These are phyloP conservation scores for Lizonia empirigonia DNA, from an alignment of 2,329 filamentous ascomycete species.

Conservation along the genomic window DNA sequence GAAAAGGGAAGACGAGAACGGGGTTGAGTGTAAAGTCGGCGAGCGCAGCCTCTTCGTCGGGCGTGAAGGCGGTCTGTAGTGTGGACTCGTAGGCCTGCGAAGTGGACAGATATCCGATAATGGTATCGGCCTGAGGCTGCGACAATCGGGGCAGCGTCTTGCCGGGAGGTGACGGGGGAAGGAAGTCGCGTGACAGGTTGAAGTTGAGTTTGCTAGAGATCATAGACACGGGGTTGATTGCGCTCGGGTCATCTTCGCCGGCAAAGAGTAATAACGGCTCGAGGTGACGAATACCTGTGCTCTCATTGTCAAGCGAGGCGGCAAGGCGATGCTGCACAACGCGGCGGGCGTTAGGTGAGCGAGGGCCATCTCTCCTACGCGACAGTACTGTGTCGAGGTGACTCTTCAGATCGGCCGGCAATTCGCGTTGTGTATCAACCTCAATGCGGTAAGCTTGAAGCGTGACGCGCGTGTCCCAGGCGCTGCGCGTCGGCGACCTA, in stretches of 20 bases:
- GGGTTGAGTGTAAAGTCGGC: slow-evolving; percentile 16
- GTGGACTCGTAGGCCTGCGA: slow-evolving; percentile 7
- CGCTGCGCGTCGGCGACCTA: slow-evolving; percentile 9
- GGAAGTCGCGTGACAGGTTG: slow-evolving; percentile 8
- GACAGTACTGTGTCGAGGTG: slow-evolving; percentile 11
- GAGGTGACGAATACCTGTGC: slow-evolving; percentile 11
- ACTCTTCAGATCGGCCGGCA: slow-evolving; percentile 3
- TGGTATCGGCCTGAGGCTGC: slow-evolving; percentile 11
- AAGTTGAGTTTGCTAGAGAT: slow-evolving; percentile 13
- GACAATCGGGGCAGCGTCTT: slow-evolving; percentile 5
- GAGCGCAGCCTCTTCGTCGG: slow-evolving; percentile 11
- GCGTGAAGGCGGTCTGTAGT: slow-evolving; percentile 8
- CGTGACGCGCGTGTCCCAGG: slow-evolving; percentile 12
- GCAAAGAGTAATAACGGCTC: slow-evolving; percentile 16
- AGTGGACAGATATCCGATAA: slow-evolving; percentile 16
- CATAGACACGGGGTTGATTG: slow-evolving; percentile 5
- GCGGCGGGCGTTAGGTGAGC: slow-evolving; percentile 13
- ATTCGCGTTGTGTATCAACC: not conserved
- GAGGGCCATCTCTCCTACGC: slow-evolving; percentile 8
- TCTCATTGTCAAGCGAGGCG: slow-evolving; percentile 16
- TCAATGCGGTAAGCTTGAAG: slow-evolving; percentile 8
- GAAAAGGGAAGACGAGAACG: slow-evolving; percentile 2
- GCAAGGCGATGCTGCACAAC: slow-evolving; percentile 15
- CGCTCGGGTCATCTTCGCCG: slow-evolving; percentile 13
- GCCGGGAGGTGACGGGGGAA: slow-evolving; percentile 4